phyloP scores from a whole-genome alignment of 306 rosid species.

The Castanospermum australe region DNA sequence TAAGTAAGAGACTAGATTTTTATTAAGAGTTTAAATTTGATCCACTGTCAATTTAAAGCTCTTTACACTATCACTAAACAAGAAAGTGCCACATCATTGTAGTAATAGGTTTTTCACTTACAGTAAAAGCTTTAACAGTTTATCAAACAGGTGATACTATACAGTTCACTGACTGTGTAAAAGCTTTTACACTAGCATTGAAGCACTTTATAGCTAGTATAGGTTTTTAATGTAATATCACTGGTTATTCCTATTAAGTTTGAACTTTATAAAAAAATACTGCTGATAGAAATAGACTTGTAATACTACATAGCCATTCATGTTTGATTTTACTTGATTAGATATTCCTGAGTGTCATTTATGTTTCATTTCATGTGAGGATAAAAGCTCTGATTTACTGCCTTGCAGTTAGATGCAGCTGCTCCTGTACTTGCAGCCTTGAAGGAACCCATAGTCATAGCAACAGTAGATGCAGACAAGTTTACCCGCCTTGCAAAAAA shows the following conservation, averaged over 20 bases:
- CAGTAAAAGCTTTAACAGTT: background rate
- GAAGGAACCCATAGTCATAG: slow-evolving; percentile 76
- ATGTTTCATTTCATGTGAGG: slow-evolving; percentile 4
- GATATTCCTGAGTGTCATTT: background rate
- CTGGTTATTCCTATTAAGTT: background rate
- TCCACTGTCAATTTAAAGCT: background rate
- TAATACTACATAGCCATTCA: background rate
- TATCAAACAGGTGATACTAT: too few relatives aligned
- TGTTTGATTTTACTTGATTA: background rate
- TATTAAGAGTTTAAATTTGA: background rate
- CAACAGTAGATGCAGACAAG: slow-evolving; percentile 90
- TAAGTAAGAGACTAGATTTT: background rate
- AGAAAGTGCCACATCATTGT: background rate
- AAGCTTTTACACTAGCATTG: background rate
- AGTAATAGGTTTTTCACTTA: background rate
- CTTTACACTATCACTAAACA: background rate
- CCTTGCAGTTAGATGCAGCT: slow-evolving; percentile 84
- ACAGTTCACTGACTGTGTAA: background rate
- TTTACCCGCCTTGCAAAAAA: slow-evolving; percentile 61
- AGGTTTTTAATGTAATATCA: background rate
- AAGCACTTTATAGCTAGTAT: too few relatives aligned
- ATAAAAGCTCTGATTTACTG: slow-evolving; percentile 5
- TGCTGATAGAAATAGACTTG: background rate
- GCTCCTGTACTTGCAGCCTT: slow-evolving; percentile 78
- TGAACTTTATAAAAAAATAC: background rate